Percentiles rank a stretch among this genome's conserved stretches.
phyloP scores from a whole-genome alignment of 495 filamentous ascomycete genomes.

The Penicillium bovifimosum region DNA sequence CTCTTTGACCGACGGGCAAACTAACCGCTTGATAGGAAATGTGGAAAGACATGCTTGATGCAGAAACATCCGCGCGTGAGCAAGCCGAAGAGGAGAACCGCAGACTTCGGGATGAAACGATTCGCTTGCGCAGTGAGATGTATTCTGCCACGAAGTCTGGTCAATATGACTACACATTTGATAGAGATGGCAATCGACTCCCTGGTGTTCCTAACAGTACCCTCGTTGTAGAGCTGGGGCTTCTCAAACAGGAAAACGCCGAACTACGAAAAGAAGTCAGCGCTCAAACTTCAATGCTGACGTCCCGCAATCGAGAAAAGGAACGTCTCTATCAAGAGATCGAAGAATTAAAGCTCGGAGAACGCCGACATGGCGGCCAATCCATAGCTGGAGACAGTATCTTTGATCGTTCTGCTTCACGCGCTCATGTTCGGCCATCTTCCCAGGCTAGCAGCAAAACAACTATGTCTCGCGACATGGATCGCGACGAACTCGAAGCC shows the following conservation, averaged over 20 bases:
- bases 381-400: slow-evolving; percentile 82
- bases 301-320: slow-evolving; percentile 89
- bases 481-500: slow-evolving; percentile 81
- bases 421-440: slow-evolving; percentile 65
- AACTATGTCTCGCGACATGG: slow-evolving; percentile 65
- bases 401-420: slow-evolving; percentile 85
- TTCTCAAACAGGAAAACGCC: slow-evolving; percentile 85
- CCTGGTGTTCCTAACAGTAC: slow-evolving; percentile 59
- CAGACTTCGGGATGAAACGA: slow-evolving; percentile 76
- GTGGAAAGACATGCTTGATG: slow-evolving; percentile 93
- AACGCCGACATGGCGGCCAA: slow-evolving; percentile 58
- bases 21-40: slow-evolving; percentile 51
- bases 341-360: slow-evolving; percentile 85
- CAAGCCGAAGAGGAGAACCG: slow-evolving; percentile 86
- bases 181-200: slow-evolving; percentile 53
- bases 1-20: neutral
- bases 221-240: slow-evolving; percentile 65
- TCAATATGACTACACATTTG: slow-evolving; percentile 52
- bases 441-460: slow-evolving; percentile 71
- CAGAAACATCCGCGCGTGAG: slow-evolving; percentile 83
- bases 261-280: slow-evolving; percentile 87
- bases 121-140: slow-evolving; percentile 65
- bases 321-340: slow-evolving; percentile 95
- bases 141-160: slow-evolving; percentile 32
- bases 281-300: slow-evolving; percentile 96